These are phyloP conservation scores for Canna indica DNA, from an alignment of 176 grass and related monocot species.

Conservation along the genomic window DNA sequence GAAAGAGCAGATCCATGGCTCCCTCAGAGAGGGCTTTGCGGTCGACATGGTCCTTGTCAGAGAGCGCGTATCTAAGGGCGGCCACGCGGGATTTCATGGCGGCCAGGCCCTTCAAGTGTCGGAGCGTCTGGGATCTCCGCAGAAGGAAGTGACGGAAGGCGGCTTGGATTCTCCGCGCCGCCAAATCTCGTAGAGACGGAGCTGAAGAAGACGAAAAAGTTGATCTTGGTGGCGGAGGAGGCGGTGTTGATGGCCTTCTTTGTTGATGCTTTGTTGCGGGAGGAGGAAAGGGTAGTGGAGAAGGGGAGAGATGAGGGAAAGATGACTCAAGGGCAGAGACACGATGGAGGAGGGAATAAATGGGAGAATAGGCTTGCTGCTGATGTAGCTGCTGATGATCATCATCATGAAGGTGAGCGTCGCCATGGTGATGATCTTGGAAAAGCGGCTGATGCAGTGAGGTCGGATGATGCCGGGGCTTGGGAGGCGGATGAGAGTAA, in stretches of 20 bases:
- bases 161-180: constrained; percentile 71
- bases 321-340: constrained; percentile 58
- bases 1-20: constrained; percentile 47
- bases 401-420: constrained; percentile 21
- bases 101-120: constrained; percentile 76
- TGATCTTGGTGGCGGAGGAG: not conserved
- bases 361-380: constrained; percentile 33
- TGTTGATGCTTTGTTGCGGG: constrained; percentile 1
- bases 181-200: constrained; percentile 36
- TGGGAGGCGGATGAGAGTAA: constrained; percentile 18
- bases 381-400: constrained; percentile 15
- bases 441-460: constrained; percentile 20
- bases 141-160: constrained; percentile 80
- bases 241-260: not conserved
- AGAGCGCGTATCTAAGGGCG: constrained; percentile 41
- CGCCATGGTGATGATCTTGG: constrained; percentile 25
- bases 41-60: constrained; percentile 31
- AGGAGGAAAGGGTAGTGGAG: constrained; percentile 3
- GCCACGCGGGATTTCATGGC: constrained; percentile 59
- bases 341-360: constrained; percentile 65
- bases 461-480: not conserved
- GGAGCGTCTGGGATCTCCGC: constrained; percentile 65
- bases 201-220: not conserved
- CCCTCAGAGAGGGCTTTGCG: constrained; percentile 38
- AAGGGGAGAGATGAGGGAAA: constrained; percentile 22